Evolutionary conservation across 176 grass and related monocot genomes (phyloP), one percentile per base, ranked within the genome.

Genomic region (Puccinellia tenuiflora): DNA sequence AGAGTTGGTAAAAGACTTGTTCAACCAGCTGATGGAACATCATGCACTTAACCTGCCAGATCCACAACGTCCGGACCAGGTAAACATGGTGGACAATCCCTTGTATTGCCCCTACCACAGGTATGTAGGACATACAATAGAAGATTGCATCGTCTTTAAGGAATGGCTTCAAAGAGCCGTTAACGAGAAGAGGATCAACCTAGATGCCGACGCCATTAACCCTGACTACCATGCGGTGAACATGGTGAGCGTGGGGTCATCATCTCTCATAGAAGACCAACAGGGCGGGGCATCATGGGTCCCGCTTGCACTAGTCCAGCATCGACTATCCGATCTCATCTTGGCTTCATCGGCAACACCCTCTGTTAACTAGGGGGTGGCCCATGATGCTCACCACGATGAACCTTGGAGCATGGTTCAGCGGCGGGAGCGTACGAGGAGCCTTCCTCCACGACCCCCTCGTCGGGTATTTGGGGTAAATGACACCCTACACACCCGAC

Each of bases 401-500:
- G 15, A 65, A 1, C 61, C 61, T 3, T 65, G 29, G 61, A 65
- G 15, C 30, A 9, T 3, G 30, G 16, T 65, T 8, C 30, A 0
- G 0, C 15, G 7, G 0, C 1, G 7, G 3, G 0, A 2, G 2
- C 16, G 20, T 20, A 4, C 3, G 0, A 3, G 30, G 6, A 11
- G 29, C 0, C 13, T 20, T 0, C 62, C 30, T 9, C 16, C 16
- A 9, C 7, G 1, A 0, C 7, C 62, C 3, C 16, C 30, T 34
- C 16, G 7, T 0, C 6, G 0, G 0, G 0, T 0, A 10, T 18
- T 5, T 0, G 4, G 16, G 6, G 17, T 3, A 8, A 16, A 65
- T 3, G 6, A 3, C 1, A 1, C 6, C 3, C 7, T 18, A 4
- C 3, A 0, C 9, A 0, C 7, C 2, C 62, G 5, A 0, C 1